These are phyloP conservation scores for Tylopilus subfusipes DNA, from an alignment of 768 basidiomycete species.

Conservation along the genomic window DNA sequence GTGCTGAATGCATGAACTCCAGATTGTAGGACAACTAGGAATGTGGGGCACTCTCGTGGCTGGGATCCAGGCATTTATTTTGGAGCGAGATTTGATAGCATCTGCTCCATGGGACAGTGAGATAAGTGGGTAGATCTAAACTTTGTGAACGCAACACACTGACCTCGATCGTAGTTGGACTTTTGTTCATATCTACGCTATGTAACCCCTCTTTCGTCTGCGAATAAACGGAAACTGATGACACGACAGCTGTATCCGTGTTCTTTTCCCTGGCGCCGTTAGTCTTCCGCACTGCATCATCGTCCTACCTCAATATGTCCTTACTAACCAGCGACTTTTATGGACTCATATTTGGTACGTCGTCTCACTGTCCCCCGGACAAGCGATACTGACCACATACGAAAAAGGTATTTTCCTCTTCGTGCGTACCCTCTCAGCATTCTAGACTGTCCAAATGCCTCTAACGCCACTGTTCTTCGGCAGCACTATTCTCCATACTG, in stretches of 20 bases:
- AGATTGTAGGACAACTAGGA: constrained; percentile 82
- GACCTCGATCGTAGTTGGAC: constrained; percentile 39
- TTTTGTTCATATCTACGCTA: constrained; percentile 44
- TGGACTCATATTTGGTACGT: constrained; percentile 66
- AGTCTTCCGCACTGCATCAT: constrained; percentile 80
- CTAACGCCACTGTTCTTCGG: constrained; percentile 1
- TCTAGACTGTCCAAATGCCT: neutral
- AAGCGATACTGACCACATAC: neutral
- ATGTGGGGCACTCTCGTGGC: constrained; percentile 80
- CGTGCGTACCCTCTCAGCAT: constrained; percentile 30
- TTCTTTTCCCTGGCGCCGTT: constrained; percentile 81
- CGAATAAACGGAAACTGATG: neutral
- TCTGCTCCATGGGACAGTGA: constrained; percentile 65
- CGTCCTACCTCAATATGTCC: constrained; percentile 80
- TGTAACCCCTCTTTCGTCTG: constrained; percentile 17
- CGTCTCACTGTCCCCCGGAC: neutral
- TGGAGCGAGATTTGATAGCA: constrained; percentile 65
- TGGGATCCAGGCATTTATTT: constrained; percentile 65
- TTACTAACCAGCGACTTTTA: constrained; percentile 88
- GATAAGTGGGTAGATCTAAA: constrained; percentile 47
- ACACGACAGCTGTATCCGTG: constrained; percentile 60
- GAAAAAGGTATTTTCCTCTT: constrained; percentile 48
- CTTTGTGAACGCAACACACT: constrained; percentile 33
- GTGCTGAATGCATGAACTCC: neutral
- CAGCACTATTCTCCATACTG: constrained; percentile 83